These are phyloP conservation scores for Spergularia marina DNA, from an alignment of 148 eudicot genomes.

Conservation along the genomic window DNA sequence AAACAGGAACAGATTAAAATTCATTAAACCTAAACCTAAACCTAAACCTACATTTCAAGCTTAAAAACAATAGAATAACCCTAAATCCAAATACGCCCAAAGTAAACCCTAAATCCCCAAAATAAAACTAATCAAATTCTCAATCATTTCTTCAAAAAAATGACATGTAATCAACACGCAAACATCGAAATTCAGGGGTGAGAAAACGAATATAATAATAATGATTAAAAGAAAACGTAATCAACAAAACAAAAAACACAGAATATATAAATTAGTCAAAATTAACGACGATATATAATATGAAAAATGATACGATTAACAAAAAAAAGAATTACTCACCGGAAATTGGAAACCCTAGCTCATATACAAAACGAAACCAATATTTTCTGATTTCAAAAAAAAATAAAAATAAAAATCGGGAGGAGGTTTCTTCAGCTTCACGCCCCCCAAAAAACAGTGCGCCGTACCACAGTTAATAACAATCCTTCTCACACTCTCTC, in stretches of 20 bases:
- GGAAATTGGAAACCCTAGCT: constrained; percentile 8
- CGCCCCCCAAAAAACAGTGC: no score
- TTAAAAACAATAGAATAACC: not conserved
- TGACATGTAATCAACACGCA: not conserved
- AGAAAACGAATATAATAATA: not conserved
- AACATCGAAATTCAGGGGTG: not conserved
- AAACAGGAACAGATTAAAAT: no score
- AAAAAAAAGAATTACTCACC: not conserved
- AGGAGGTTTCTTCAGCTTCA: not conserved
- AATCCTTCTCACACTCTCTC: no score
- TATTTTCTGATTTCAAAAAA: not conserved
- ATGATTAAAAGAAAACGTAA: not conserved
- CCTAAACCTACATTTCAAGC: not conserved
- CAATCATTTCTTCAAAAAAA: not conserved
- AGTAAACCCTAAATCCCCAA: not conserved
- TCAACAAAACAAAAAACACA: not conserved
- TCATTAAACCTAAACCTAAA: not conserved
- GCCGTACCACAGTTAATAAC: no score
- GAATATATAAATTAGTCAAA: no score
- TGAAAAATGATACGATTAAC: not conserved
- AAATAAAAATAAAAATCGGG: not conserved
- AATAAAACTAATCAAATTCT: not conserved
- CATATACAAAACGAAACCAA: not conserved
- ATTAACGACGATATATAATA: not conserved
- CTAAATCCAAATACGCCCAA: not conserved